These are phyloP conservation scores for Fomitopsis betulina DNA, from an alignment of 1,284 basidiomycete species.

Conservation along the genomic window DNA sequence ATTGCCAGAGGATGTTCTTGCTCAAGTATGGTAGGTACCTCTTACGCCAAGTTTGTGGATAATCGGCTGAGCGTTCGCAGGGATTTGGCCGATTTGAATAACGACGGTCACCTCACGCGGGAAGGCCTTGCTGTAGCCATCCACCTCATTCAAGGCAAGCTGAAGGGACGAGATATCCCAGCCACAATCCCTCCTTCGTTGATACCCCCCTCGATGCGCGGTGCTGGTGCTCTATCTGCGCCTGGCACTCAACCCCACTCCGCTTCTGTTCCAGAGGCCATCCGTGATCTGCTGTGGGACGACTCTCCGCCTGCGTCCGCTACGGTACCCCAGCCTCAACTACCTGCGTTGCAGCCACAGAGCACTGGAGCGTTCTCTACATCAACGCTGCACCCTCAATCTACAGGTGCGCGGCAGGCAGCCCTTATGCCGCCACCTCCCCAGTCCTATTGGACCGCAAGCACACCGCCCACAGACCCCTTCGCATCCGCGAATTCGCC, in stretches of 20 bases:
- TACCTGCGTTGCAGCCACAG: conserved; percentile 35
- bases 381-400: conserved; percentile 7
- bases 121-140: conserved; percentile 97
- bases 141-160: conserved; percentile 88
- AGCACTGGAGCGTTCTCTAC: conserved; percentile 25
- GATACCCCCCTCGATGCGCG: conserved; percentile 78
- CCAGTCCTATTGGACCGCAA: conserved; percentile 16
- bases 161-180: conserved; percentile 85
- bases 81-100: conserved; percentile 92
- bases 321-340: conserved; percentile 22
- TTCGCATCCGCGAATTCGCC: conserved; percentile 33
- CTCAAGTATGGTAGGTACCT: conserved; percentile 80
- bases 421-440: conserved; percentile 19
- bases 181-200: conserved; percentile 66
- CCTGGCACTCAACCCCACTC: conserved; percentile 26
- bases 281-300: conserved; percentile 53
- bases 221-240: conserved; percentile 16
- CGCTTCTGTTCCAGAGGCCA: conserved; percentile 32
- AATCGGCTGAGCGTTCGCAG: conserved; percentile 36
- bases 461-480: conserved; percentile 9
- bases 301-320: conserved; percentile 57
- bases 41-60: not conserved
- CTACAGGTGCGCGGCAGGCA: conserved; percentile 9
- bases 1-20: conserved; percentile 79
- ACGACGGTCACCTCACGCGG: conserved; percentile 82